Percentiles rank a stretch among this genome's conserved stretches.
Evolutionary conservation across 441 rosid genomes (phyloP).

Genomic region (Pelargonium fulgidum): DNA sequence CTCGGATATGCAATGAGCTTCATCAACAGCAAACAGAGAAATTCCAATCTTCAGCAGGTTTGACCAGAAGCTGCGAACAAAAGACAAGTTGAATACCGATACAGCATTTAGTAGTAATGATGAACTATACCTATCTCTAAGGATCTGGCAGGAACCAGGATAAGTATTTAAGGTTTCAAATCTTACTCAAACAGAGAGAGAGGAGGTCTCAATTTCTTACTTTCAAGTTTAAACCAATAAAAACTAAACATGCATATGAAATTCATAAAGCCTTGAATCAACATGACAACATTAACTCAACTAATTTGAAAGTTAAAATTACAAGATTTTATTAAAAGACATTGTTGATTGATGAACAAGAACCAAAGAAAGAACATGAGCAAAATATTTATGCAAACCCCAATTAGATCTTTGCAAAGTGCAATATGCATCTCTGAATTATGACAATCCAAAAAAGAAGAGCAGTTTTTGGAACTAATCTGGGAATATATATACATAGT

Average conservation of each 20-base stretch:
- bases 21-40: conserved; percentile 45
- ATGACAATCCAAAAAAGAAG: background rate
- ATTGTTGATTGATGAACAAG: background rate
- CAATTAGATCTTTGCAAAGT: background rate
- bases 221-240: background rate
- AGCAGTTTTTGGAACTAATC: no score
- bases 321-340: background rate
- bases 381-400: background rate
- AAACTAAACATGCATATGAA: background rate
- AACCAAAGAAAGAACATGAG: background rate
- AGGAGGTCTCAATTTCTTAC: no score
- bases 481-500: no score
- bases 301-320: background rate
- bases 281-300: background rate
- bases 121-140: background rate
- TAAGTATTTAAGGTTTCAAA: background rate
- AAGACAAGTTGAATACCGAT: conserved; percentile 6
- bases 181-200: background rate
- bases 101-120: conserved; percentile 1
- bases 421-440: background rate
- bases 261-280: background rate
- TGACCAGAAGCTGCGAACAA: conserved; percentile 37
- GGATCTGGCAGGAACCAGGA: background rate
- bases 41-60: conserved; percentile 36
- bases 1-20: conserved; percentile 53